These are phyloP conservation scores for Diaporthe sp. DNA, from an alignment of 2,329 filamentous ascomycete genomes.

Conservation along the genomic window DNA sequence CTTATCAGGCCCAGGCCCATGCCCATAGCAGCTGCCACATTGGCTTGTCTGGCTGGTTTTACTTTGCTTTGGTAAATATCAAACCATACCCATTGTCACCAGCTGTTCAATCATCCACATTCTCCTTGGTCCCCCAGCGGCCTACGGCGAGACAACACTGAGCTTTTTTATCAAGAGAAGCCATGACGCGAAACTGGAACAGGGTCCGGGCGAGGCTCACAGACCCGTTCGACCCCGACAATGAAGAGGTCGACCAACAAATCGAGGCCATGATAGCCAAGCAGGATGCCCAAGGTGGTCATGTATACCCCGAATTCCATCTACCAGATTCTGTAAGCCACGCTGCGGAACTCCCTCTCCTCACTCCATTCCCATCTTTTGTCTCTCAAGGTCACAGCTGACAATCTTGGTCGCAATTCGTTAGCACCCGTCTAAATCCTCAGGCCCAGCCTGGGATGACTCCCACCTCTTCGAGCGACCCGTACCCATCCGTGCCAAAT, in stretches of 20 bases:
- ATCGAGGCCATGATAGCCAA: not conserved
- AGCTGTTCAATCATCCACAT: no score
- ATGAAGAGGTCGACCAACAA: not conserved
- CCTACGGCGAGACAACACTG: not conserved
- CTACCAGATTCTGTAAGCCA: not conserved
- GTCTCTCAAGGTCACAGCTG: not conserved
- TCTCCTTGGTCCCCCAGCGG: no score
- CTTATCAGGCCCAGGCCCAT: no score
- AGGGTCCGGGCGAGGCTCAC: not conserved
- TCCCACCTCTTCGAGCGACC: not conserved
- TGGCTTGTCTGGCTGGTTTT: no score
- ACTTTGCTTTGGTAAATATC: not conserved
- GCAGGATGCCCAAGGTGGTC: not conserved
- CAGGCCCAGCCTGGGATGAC: not conserved
- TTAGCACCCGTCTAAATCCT: not conserved
- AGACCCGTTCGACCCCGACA: not conserved
- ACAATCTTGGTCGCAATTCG: not conserved
- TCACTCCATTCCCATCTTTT: not conserved
- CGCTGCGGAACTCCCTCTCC: no score
- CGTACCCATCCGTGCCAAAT: not conserved
- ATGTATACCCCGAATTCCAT: not conserved
- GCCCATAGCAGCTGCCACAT: no score
- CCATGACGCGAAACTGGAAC: conserved; percentile 7
- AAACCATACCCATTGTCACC: not conserved
- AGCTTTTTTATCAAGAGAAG: not conserved